Evolutionary conservation across 2,329 filamentous ascomycete species (phyloP).

Genomic region (Gnomoniopsis smithogilvyi): DNA sequence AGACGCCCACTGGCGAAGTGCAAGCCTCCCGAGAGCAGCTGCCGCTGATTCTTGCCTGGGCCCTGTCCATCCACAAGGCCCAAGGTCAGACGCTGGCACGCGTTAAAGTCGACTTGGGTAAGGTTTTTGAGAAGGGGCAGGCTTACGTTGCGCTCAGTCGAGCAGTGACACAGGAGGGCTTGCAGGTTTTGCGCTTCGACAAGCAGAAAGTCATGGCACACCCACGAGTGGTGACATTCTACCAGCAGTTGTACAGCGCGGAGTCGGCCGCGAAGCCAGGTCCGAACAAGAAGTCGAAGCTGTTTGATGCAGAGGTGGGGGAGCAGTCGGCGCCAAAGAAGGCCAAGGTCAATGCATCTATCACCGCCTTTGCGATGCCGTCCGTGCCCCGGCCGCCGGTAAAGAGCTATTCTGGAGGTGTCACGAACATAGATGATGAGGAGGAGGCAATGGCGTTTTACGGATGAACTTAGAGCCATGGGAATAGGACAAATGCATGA

Average conservation of each 20-base stretch:
- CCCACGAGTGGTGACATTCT: slow-evolving; percentile 80
- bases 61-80: slow-evolving; percentile 95
- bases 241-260: slow-evolving; percentile 74
- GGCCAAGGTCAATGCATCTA: slow-evolving; percentile 21
- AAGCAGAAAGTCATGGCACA: slow-evolving; percentile 93
- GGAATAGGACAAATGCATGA: background rate
- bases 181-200: slow-evolving; percentile 88
- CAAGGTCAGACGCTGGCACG: slow-evolving; percentile 92
- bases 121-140: slow-evolving; percentile 95
- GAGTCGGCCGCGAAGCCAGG: slow-evolving; percentile 37
- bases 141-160: slow-evolving; percentile 95
- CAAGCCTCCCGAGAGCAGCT: slow-evolving; percentile 81
- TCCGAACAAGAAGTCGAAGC: slow-evolving; percentile 42
- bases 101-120: slow-evolving; percentile 90
- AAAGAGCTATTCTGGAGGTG: slow-evolving; percentile 18
- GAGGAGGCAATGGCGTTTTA: slow-evolving; percentile 16
- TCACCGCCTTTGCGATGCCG: slow-evolving; percentile 40
- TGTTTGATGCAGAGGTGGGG: slow-evolving; percentile 65
- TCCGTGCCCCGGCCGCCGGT: slow-evolving; percentile 21
- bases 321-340: slow-evolving; percentile 22
- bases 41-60: slow-evolving; percentile 94
- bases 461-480: background rate
- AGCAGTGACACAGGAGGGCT: slow-evolving; percentile 79
- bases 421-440: slow-evolving; percentile 16
- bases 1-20: slow-evolving; percentile 90